Evolutionary conservation across 768 basidiomycete species (phyloP), one percentile per base, ranked within the genome.

Genomic region (Leucogyrophana mollusca): DNA sequence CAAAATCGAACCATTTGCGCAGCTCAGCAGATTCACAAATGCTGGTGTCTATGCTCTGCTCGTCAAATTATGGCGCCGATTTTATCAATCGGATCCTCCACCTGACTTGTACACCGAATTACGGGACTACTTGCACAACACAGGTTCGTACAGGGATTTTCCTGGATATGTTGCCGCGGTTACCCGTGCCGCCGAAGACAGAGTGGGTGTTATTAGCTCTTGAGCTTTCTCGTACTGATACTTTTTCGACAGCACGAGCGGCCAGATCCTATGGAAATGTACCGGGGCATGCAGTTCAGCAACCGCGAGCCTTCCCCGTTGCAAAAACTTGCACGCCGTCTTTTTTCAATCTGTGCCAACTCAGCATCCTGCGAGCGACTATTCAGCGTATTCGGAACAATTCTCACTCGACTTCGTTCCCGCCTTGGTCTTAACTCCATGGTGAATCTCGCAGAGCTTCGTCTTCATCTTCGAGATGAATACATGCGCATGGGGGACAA

Each of bases 381-480:
- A 11, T 56, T 56, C 46, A 56, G 55, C 20, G 17, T 34, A 5
- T 56, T 56, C 49, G 55, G 55, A 4, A 32, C 20, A 2, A 54
- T 49, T 35, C 46, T 56, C 20, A 56, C 40, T 2, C 49, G 43
- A 37, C 48, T 37, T 34, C 43, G 35, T 17, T 36, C 30, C 21
- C 9, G 49, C 6, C 49, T 50, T 47, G 27, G 37, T 34, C 39
- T 16, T 3, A 18, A 46, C 11, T 17, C 22, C 13, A 25, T 50
- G 37, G n/a, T n/a, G 9, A n/a, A 33, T 33, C 32, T 33, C n/a
- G 32, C 32, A 9, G 63, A 67, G 36, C 49, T 61, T 16, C 55
- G 58, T 35, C 51, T 68, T 47, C 58, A 64, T 35, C 17, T 65
- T 21, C 43, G 60, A n/a, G 56, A 66, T 49, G 59, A 59, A 41